Conservation (phyloP, 306 rosid species). For the Fagus sylvatica region DNA sequence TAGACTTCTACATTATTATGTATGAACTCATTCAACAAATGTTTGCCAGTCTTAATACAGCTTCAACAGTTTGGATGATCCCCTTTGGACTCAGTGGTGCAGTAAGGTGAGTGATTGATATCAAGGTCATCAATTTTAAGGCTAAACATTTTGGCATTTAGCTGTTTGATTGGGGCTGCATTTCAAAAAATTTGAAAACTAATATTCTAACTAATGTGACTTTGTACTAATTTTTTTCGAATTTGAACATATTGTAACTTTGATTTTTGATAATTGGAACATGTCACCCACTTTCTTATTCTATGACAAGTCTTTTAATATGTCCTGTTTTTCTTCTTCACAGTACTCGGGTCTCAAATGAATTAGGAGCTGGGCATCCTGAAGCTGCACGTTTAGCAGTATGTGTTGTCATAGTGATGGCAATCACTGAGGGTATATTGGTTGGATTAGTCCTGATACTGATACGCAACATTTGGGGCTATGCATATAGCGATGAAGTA, state of each 20-base stretch:
- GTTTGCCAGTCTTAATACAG: conserved; percentile 61
- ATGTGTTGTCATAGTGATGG: conserved; percentile 43
- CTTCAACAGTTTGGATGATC: conserved; percentile 63
- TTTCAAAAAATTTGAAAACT: background rate
- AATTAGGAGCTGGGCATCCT: conserved; percentile 74
- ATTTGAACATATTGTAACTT: background rate
- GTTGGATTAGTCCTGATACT: conserved; percentile 47
- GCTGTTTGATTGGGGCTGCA: background rate
- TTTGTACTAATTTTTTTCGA: background rate
- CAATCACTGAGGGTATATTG: conserved; percentile 48
- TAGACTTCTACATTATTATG: background rate
- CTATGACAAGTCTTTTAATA: background rate
- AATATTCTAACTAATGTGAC: too few relatives aligned
- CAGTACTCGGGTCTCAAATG: conserved; percentile 77
- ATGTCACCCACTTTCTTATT: conserved; percentile 2
- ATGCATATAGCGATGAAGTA: conserved; percentile 55
- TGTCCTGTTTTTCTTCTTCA: conserved; percentile 10
- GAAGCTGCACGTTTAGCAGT: conserved; percentile 60
- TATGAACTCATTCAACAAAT: background rate
- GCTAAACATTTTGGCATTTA: background rate
- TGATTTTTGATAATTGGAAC: background rate
- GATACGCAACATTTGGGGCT: conserved; percentile 68
- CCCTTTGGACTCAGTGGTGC: conserved; percentile 78
- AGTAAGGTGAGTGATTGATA: conserved; percentile 52
- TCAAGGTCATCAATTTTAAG: background rate